A percentile compares a stretch with the other conserved stretches of the same genome.
phyloP scores from a whole-genome alignment of 495 filamentous ascomycete species.

The Penicillium cataractarum region DNA sequence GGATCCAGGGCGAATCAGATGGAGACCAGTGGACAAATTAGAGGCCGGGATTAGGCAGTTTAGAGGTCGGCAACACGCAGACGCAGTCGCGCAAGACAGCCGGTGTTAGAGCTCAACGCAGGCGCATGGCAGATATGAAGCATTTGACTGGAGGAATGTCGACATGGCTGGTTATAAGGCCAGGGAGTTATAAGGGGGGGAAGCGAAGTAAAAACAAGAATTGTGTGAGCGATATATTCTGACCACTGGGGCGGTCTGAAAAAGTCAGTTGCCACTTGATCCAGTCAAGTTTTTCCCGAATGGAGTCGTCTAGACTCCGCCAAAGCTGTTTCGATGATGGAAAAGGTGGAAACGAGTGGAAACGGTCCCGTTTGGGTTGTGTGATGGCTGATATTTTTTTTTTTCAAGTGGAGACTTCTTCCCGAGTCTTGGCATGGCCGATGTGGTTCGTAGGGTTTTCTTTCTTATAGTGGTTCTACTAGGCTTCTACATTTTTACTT shows the following conservation, averaged over 20 bases:
- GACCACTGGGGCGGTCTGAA: constrained; percentile 6
- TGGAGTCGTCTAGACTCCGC: constrained; percentile 3
- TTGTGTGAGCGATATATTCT: constrained; percentile 8
- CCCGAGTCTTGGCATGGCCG: constrained; percentile 6
- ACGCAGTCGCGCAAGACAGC: constrained; percentile 16
- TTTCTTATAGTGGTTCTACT: background rate
- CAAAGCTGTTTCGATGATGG: background rate
- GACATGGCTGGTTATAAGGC: constrained; percentile 11
- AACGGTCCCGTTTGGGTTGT: background rate
- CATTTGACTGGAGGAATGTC: constrained; percentile 33
- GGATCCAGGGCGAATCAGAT: constrained; percentile 26
- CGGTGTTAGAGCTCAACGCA: constrained; percentile 26
- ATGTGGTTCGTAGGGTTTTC: constrained; percentile 5
- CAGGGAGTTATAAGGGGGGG: constrained; percentile 1
- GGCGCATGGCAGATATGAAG: constrained; percentile 30
- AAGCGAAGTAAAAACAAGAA: background rate
- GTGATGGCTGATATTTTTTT: constrained; percentile 14
- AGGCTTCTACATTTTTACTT: background rate
- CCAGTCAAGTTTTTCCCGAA: constrained; percentile 6
- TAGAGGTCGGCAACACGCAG: constrained; percentile 25
- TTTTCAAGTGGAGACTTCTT: constrained; percentile 1
- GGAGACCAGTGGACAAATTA: constrained; percentile 14
- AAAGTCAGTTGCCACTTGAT: background rate
- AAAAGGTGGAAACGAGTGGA: background rate
- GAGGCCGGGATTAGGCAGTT: background rate